Percentiles rank a stretch among this genome's conserved stretches.
phyloP scores from a whole-genome alignment of 1,284 basidiomycete species.

The Exobasidium cylindrosporum region DNA sequence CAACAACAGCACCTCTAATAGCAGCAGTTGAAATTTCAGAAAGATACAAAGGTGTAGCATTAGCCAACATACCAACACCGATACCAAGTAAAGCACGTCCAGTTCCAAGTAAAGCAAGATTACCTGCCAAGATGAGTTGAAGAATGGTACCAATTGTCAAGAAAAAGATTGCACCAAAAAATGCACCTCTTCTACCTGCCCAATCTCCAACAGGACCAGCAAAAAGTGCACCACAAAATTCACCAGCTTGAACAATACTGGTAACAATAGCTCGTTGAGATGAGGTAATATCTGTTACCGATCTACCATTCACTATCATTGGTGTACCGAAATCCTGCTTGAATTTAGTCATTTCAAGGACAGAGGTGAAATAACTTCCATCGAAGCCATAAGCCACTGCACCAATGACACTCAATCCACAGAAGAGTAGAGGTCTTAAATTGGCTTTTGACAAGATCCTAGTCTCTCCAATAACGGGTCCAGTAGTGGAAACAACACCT shows the following conservation, averaged over 20 bases:
- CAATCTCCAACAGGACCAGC: constrained; percentile 57
- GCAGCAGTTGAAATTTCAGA: constrained; percentile 54
- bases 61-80: constrained; percentile 57
- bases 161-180: constrained; percentile 51
- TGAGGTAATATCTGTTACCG: constrained; percentile 37
- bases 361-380: constrained; percentile 55
- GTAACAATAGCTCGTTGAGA: constrained; percentile 47
- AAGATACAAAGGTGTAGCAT: constrained; percentile 55
- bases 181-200: constrained; percentile 56
- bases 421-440: constrained; percentile 47
- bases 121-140: constrained; percentile 56
- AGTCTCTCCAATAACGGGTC: constrained; percentile 29
- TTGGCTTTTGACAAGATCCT: constrained; percentile 50
- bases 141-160: constrained; percentile 56
- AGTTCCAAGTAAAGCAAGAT: constrained; percentile 54
- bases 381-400: constrained; percentile 55
- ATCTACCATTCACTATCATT: constrained; percentile 17
- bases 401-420: constrained; percentile 47
- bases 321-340: constrained; percentile 45
- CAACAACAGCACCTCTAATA: constrained; percentile 57
- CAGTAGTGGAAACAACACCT: not conserved
- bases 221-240: constrained; percentile 57
- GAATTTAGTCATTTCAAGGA: constrained; percentile 54
- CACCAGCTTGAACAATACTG: constrained; percentile 59
- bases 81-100: constrained; percentile 57